Conservation (phyloP, 1,284 basidiomycete genomes). For the Rhodotorula sp. region DNA sequence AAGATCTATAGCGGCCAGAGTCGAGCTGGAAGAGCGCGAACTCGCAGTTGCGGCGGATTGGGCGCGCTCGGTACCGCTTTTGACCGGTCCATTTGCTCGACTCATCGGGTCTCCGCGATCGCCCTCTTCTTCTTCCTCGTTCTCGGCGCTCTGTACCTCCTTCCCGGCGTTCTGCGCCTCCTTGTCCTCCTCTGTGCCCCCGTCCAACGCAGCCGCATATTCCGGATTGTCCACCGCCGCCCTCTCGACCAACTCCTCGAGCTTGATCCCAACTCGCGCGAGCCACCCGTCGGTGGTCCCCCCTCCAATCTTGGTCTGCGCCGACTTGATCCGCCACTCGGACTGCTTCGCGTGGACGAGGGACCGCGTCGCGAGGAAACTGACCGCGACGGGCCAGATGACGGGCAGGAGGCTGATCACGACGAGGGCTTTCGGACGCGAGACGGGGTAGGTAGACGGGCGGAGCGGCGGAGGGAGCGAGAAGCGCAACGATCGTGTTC, state of each 20-base stretch:
- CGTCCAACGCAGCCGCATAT: slow-evolving; percentile 13
- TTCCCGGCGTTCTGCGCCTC: not conserved
- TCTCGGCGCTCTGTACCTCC: not conserved
- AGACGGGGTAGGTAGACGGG: slow-evolving; percentile 32
- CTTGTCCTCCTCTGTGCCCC: not conserved
- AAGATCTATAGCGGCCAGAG: too few relatives aligned
- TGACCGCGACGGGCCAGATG: slow-evolving; percentile 15
- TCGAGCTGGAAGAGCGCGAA: too few relatives aligned
- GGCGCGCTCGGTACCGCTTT: too few relatives aligned
- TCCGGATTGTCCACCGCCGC: slow-evolving; percentile 28
- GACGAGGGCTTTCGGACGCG: slow-evolving; percentile 16
- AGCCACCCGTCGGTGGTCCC: slow-evolving; percentile 25
- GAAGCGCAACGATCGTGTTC: not conserved
- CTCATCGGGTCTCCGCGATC: not conserved
- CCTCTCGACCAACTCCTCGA: slow-evolving; percentile 24
- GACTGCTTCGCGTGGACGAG: slow-evolving; percentile 16
- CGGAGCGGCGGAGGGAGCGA: slow-evolving; percentile 1
- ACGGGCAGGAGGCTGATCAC: slow-evolving; percentile 23
- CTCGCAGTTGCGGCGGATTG: too few relatives aligned
- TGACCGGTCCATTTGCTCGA: not conserved
- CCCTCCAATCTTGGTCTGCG: slow-evolving; percentile 7
- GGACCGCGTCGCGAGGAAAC: slow-evolving; percentile 25
- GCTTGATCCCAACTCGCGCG: slow-evolving; percentile 19
- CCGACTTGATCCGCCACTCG: slow-evolving; percentile 10
- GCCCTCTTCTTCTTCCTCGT: not conserved